Percentiles rank a stretch among this genome's conserved stretches.
These are phyloP conservation scores for Agroathelia rolfsii DNA, from an alignment of 1,284 basidiomycete genomes.

Conservation along the genomic window DNA sequence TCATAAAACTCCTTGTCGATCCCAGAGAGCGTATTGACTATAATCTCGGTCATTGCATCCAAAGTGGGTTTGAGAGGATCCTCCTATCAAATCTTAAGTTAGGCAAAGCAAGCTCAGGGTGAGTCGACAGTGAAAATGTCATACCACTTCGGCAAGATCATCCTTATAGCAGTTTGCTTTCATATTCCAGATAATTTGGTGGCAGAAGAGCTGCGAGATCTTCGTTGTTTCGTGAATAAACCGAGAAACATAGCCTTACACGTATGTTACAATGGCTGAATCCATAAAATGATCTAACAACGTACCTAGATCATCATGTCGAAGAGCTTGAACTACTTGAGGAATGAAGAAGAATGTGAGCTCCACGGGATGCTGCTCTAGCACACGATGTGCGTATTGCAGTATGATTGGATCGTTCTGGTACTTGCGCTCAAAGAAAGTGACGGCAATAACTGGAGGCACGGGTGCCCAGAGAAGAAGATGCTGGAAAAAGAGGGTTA, in stretches of 20 bases:
- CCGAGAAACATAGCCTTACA: slow-evolving; percentile 80
- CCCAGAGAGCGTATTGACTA: slow-evolving; percentile 85
- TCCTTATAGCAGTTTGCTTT: slow-evolving; percentile 96
- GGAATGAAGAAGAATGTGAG: slow-evolving; percentile 99
- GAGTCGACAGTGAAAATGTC: slow-evolving; percentile 21
- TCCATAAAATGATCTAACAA: slow-evolving; percentile 1
- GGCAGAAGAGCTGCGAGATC: slow-evolving; percentile 96
- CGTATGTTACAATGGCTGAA: no score
- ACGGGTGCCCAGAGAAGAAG: slow-evolving; percentile 85
- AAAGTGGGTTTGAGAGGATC: slow-evolving; percentile 93
- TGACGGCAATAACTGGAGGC: slow-evolving; percentile 79
- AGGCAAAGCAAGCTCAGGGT: no score
- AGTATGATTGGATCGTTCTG: slow-evolving; percentile 79
- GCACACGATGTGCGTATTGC: slow-evolving; percentile 94
- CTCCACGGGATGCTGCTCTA: slow-evolving; percentile 92
- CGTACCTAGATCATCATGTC: slow-evolving; percentile 79
- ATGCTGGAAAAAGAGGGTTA: slow-evolving; percentile 47
- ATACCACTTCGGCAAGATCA: slow-evolving; percentile 74
- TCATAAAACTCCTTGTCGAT: slow-evolving; percentile 89
- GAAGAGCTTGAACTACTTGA: slow-evolving; percentile 93
- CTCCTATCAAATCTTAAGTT: slow-evolving; percentile 39
- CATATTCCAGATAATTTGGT: slow-evolving; percentile 99
- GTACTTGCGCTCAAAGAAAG: slow-evolving; percentile 81
- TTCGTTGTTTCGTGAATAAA: slow-evolving; percentile 98
- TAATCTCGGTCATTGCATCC: slow-evolving; percentile 79